These are phyloP conservation scores for Ustilago tritici DNA, from an alignment of 1,284 basidiomycete species.

Conservation along the genomic window DNA sequence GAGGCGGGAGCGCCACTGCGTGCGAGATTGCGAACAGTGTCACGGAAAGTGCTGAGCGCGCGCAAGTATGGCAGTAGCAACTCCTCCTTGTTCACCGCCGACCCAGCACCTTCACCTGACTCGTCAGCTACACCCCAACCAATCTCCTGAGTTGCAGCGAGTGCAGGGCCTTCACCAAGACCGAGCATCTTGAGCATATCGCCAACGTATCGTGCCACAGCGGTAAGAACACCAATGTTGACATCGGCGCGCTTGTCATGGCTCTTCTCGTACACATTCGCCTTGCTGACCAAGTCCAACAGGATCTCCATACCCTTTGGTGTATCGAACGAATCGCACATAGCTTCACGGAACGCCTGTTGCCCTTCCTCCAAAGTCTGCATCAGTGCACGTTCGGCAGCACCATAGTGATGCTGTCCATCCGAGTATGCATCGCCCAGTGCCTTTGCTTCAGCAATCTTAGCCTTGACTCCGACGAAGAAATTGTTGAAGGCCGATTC, in stretches of 20 bases:
- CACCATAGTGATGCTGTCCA: constrained; percentile 70
- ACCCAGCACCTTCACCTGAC: constrained; percentile 28
- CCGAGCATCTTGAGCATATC: constrained; percentile 95
- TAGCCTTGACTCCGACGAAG: constrained; percentile 87
- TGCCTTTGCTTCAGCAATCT: constrained; percentile 72
- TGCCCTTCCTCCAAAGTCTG: constrained; percentile 81
- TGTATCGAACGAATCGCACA: constrained; percentile 98
- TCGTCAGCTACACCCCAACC: constrained; percentile 62
- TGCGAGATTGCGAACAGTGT: constrained; percentile 85
- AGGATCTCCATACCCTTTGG: constrained; percentile 83
- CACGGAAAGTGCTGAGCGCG: constrained; percentile 88
- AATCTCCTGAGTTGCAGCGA: constrained; percentile 48
- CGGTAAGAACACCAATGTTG: constrained; percentile 80
- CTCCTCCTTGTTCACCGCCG: constrained; percentile 78
- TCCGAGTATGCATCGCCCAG: constrained; percentile 72
- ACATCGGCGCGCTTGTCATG: constrained; percentile 69
- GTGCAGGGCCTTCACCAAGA: constrained; percentile 79
- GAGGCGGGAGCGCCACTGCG: constrained; percentile 72
- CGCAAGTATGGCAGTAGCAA: constrained; percentile 90
- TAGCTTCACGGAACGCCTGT: constrained; percentile 83
- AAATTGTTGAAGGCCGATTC: constrained; percentile 95
- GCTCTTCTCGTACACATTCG: constrained; percentile 83
- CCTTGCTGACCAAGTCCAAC: constrained; percentile 84
- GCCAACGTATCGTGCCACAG: constrained; percentile 85
- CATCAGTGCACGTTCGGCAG: constrained; percentile 53